Conservation (phyloP, 441 rosid species). For the Erodium trifolium region DNA sequence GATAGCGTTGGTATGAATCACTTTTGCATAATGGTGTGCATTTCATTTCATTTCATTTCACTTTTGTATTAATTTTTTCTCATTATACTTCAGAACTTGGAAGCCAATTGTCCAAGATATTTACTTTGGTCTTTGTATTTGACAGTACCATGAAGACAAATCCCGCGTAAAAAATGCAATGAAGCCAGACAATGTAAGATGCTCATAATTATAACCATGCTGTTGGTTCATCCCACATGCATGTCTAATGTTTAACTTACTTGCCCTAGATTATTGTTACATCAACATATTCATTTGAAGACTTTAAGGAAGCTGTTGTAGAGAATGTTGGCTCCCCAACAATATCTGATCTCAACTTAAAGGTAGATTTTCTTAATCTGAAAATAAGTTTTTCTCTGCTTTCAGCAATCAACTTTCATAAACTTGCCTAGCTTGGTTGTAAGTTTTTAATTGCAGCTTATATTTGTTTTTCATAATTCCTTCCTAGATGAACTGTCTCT, state of each 20-base stretch:
- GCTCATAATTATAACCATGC: not conserved
- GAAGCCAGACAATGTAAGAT: conserved; percentile 67
- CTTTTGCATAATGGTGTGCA: not conserved
- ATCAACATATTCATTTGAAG: conserved; percentile 64
- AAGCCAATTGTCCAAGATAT: conserved; percentile 3
- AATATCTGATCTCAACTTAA: conserved; percentile 64
- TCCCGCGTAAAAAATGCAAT: conserved; percentile 60
- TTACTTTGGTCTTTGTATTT: conserved; percentile 15
- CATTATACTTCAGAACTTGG: conserved; percentile 13
- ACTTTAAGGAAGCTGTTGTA: conserved; percentile 56
- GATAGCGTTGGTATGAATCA: not conserved
- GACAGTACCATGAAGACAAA: conserved; percentile 83
- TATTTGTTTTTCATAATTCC: not conserved
- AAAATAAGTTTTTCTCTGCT: not conserved
- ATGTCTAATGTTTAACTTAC: conserved; percentile 13
- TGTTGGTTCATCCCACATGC: conserved; percentile 14
- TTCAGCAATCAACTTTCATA: conserved; percentile 4
- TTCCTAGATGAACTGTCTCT: not conserved
- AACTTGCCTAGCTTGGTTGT: not conserved
- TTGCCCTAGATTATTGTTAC: conserved; percentile 44
- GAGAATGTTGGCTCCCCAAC: conserved; percentile 41
- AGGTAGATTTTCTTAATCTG: conserved; percentile 35
- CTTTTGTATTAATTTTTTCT: not conserved
- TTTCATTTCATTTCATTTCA: not conserved
- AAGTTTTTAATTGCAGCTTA: no score